These are phyloP conservation scores for Cucumis melo DNA, from an alignment of 306 rosid genomes.

Conservation along the genomic window DNA sequence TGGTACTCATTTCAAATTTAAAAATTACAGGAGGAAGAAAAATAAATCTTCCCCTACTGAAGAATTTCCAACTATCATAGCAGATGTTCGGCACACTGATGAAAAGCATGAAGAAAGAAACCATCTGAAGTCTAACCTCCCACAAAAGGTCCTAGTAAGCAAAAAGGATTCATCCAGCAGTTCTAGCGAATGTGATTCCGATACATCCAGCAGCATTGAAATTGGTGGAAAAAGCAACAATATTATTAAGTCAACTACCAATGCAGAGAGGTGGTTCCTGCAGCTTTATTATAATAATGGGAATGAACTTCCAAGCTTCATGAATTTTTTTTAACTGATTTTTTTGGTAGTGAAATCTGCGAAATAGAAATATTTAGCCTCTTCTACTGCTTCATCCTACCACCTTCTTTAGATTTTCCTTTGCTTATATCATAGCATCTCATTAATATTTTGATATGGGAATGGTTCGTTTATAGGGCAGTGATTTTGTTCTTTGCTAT, in stretches of 20 bases:
- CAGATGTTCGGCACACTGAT: slow-evolving; percentile 15
- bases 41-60: slow-evolving; percentile 31
- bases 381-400: background rate
- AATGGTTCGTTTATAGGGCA: background rate
- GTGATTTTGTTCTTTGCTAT: background rate
- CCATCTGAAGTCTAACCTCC: slow-evolving; percentile 8
- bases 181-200: slow-evolving; percentile 22
- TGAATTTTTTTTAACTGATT: background rate
- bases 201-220: slow-evolving; percentile 15
- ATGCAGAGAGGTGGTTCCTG: slow-evolving; percentile 37
- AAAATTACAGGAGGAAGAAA: slow-evolving; percentile 53
- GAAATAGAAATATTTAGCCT: background rate
- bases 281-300: slow-evolving; percentile 11
- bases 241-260: slow-evolving; percentile 12
- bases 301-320: background rate
- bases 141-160: slow-evolving; percentile 20
- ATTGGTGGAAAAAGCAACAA: slow-evolving; percentile 20
- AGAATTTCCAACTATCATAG: slow-evolving; percentile 22
- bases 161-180: slow-evolving; percentile 26
- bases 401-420: background rate
- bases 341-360: background rate
- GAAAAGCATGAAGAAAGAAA: slow-evolving; percentile 24
- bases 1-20: slow-evolving; percentile 5
- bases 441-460: background rate
- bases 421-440: background rate